phyloP scores from a whole-genome alignment of 176 grass and related monocot species.

The Saccharum officinarum region DNA sequence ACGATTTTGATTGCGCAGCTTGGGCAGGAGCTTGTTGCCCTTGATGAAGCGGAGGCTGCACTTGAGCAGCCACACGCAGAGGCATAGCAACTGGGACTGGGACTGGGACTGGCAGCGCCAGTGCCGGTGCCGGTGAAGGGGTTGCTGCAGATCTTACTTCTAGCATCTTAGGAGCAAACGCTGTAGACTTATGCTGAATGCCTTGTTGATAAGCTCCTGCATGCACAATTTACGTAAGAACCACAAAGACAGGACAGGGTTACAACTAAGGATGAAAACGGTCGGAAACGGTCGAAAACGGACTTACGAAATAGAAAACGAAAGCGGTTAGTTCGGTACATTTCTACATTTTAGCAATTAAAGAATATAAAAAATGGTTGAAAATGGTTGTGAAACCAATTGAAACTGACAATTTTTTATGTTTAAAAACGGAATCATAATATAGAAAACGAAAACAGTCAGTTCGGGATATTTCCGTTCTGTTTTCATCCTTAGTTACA shows the following conservation, averaged over 20 bases:
- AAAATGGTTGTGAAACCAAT: too few species aligned
- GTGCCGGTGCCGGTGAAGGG: neutral
- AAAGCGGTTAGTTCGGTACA: too few species aligned
- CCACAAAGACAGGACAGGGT: neutral
- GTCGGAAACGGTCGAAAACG: too few species aligned
- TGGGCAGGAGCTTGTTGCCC: conserved; percentile 39
- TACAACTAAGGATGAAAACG: too few species aligned
- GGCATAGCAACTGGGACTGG: conserved; percentile 33
- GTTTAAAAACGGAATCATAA: too few species aligned
- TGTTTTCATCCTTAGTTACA: too few species aligned
- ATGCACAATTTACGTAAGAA: conserved; percentile 30
- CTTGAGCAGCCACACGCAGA: conserved; percentile 27
- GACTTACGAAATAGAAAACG: too few species aligned
- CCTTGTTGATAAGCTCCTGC: conserved; percentile 37
- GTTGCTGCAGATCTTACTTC: conserved; percentile 17
- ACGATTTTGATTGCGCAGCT: conserved; percentile 29
- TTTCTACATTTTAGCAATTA: too few species aligned
- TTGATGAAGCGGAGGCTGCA: conserved; percentile 30
- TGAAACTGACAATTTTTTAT: too few species aligned
- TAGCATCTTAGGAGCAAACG: conserved; percentile 24
- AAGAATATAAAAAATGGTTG: too few species aligned
- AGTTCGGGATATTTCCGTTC: too few species aligned
- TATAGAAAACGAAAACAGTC: too few species aligned
- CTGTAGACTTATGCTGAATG: conserved; percentile 37
- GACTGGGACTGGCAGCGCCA: neutral